Evolutionary conservation across 2,329 filamentous ascomycete genomes (phyloP).

Genomic region (Dothiorella sarmentorum): DNA sequence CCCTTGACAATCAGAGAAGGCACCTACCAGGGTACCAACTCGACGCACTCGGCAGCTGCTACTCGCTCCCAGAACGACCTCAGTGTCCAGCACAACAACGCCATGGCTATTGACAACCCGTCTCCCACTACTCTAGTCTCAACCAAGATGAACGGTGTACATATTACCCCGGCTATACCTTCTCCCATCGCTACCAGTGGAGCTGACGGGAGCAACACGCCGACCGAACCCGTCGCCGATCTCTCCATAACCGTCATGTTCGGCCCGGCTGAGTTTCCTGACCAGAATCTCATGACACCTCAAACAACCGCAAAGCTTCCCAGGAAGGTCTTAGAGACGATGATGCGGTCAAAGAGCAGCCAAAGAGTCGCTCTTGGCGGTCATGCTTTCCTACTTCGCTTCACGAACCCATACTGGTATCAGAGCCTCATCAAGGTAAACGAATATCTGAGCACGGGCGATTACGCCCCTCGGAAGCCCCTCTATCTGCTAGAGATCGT

Average conservation of each 20-base stretch:
- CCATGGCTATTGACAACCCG: no score
- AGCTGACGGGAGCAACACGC: neutral
- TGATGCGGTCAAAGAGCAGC: neutral
- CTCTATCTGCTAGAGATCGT: neutral
- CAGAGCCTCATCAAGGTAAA: neutral
- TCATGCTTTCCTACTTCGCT: neutral
- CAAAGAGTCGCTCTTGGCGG: neutral
- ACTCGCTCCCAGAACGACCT: no score
- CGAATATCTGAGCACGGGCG: neutral
- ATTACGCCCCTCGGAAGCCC: neutral
- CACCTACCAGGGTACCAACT: no score
- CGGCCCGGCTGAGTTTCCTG: neutral
- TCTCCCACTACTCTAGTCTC: no score
- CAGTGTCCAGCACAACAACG: no score
- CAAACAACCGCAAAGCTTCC: neutral
- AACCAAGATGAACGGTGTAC: no score
- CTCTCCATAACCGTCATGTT: neutral
- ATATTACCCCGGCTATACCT: no score
- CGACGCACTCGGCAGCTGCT: no score
- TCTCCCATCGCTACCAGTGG: neutral
- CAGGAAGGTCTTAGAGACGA: neutral
- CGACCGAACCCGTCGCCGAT: neutral
- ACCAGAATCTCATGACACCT: neutral
- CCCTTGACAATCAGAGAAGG: no score
- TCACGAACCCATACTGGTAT: neutral